Conservation (phyloP, 108 stramenopile species). For the Pseudonitzschia multistriata region DNA sequence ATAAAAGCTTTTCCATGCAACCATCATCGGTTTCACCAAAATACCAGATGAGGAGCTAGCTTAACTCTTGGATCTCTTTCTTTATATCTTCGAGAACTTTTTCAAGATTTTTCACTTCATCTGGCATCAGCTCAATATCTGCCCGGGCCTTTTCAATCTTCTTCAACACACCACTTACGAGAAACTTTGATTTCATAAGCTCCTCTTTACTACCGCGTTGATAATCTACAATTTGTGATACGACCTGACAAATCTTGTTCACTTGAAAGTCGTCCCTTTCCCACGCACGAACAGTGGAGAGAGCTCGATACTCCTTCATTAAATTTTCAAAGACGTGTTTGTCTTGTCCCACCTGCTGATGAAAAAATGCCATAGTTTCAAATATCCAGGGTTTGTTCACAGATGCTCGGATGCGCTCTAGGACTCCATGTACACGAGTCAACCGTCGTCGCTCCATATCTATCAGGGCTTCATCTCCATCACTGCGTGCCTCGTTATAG, state of each 20-base stretch:
- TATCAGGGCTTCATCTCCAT: constrained; percentile 35
- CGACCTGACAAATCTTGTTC: constrained; percentile 46
- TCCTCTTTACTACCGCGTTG: constrained; percentile 48
- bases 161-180: constrained; percentile 60
- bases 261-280: constrained; percentile 60
- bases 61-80: constrained; percentile 11
- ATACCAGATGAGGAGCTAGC: background rate
- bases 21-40: background rate
- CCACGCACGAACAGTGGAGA: constrained; percentile 59
- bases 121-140: constrained; percentile 33
- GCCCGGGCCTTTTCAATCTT: constrained; percentile 45
- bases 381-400: constrained; percentile 72
- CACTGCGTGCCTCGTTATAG: constrained; percentile 23
- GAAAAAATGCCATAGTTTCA: constrained; percentile 59
- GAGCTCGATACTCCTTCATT: constrained; percentile 80
- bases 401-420: constrained; percentile 48
- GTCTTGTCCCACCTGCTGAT: constrained; percentile 62
- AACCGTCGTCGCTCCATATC: constrained; percentile 63
- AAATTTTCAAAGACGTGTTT: constrained; percentile 57
- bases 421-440: constrained; percentile 58
- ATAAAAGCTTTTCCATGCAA: no score
- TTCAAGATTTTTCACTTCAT: constrained; percentile 44
- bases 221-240: constrained; percentile 53
- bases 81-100: constrained; percentile 44
- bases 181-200: constrained; percentile 61